A percentile compares a stretch with the other conserved stretches of the same genome.
phyloP scores from a whole-genome alignment of 129 eudicot species.

The Pseudognaphalium luteoalbum region DNA sequence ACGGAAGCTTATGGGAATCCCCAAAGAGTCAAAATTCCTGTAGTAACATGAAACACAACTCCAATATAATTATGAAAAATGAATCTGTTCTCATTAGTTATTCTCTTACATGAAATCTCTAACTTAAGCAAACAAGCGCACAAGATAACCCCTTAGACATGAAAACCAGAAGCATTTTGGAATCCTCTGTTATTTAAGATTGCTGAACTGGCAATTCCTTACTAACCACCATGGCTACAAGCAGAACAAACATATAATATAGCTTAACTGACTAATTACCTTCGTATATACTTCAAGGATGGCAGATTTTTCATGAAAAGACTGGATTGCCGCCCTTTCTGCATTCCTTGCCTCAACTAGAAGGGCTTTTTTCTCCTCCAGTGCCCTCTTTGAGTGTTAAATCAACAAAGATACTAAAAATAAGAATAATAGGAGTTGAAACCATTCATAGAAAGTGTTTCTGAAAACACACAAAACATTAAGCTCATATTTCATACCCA shows the following conservation, averaged over 20 bases:
- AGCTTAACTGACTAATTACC: conserved; percentile 36
- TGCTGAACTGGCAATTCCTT: conserved; percentile 1
- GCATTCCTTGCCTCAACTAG: conserved; percentile 68
- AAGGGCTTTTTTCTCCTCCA: conserved; percentile 72
- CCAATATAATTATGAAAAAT: neutral
- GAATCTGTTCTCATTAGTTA: neutral
- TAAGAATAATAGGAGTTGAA: neutral
- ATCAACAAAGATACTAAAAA: conserved; percentile 2
- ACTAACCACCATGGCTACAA: conserved; percentile 3
- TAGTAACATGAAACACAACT: neutral
- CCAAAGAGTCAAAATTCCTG: neutral
- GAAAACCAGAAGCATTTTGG: conserved; percentile 10
- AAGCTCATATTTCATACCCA: neutral
- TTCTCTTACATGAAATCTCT: conserved; percentile 7
- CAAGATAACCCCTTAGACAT: neutral
- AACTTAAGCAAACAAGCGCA: neutral
- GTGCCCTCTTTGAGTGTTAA: conserved; percentile 54
- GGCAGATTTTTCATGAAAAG: conserved; percentile 72
- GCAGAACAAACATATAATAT: neutral
- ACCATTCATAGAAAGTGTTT: neutral
- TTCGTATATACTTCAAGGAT: conserved; percentile 69
- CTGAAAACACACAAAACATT: neutral
- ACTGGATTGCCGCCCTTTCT: conserved; percentile 70
- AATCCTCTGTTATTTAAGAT: neutral
- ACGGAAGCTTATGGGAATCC: neutral